phyloP scores from a whole-genome alignment of 257 asterid genomes.

The Thymus mandschuricus region DNA sequence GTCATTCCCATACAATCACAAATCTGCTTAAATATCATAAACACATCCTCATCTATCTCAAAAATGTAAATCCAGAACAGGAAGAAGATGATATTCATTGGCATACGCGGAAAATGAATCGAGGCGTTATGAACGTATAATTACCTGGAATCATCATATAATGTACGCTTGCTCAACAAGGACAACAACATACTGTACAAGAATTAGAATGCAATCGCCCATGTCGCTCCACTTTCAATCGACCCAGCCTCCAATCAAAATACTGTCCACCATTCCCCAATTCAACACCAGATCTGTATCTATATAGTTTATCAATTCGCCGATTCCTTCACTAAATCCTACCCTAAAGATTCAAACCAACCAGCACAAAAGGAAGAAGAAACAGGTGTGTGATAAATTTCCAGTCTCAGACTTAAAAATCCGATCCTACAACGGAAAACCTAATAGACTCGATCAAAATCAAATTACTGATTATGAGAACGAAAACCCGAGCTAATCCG shows the following conservation, averaged over 20 bases:
- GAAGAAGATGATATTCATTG: not conserved
- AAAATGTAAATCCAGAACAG: constrained; percentile 13
- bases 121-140: too few species aligned
- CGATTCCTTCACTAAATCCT: not conserved
- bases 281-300: constrained; percentile 27
- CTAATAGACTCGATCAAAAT: too few species aligned
- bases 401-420: too few species aligned
- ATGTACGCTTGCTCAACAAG: constrained; percentile 93
- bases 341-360: too few species aligned
- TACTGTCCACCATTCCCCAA: constrained; percentile 36
- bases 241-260: constrained; percentile 39
- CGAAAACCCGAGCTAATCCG: too few species aligned
- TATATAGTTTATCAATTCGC: not conserved
- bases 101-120: not conserved
- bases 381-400: too few species aligned
- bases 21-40: not conserved
- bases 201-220: constrained; percentile 59
- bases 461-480: too few species aligned
- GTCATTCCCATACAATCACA: not conserved
- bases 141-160: constrained; percentile 92
- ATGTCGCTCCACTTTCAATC: constrained; percentile 53
- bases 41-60: constrained; percentile 12
- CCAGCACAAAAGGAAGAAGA: too few species aligned
- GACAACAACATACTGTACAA: constrained; percentile 91
- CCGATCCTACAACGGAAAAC: too few species aligned